These are phyloP conservation scores for Phytophthora pinifolia DNA, from an alignment of 352 stramenopile species.

Conservation along the genomic window DNA sequence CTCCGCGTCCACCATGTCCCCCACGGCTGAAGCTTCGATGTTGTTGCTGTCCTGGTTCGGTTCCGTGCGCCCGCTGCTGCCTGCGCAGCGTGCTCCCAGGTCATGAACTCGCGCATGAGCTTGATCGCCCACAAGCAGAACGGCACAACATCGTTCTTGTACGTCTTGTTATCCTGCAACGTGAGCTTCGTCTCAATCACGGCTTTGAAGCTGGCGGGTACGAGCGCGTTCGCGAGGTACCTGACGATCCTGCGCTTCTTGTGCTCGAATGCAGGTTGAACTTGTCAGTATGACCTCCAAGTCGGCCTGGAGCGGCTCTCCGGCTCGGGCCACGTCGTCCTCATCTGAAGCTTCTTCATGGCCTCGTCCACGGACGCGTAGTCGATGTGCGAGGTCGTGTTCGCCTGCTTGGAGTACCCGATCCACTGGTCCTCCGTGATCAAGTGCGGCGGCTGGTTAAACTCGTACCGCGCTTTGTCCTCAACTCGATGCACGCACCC, in stretches of 20 bases:
- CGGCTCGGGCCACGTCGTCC: background rate
- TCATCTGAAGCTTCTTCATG: background rate
- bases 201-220: background rate
- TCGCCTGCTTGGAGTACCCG: background rate
- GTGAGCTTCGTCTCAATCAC: background rate
- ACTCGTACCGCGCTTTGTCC: background rate
- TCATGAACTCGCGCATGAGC: background rate
- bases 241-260: background rate
- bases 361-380: background rate
- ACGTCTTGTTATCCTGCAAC: background rate
- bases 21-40: background rate
- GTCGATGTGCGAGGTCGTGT: background rate
- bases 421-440: background rate
- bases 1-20: background rate
- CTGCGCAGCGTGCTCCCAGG: background rate
- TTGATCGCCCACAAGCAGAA: background rate
- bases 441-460: background rate
- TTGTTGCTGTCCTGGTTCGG: too few relatives aligned
- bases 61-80: background rate
- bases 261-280: constrained; percentile 4
- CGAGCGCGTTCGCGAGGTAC: background rate
- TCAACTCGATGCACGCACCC: background rate
- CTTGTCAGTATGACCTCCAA: background rate
- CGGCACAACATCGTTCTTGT: background rate
- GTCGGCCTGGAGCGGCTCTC: background rate